Evolutionary conservation across 2,329 filamentous ascomycete genomes (phyloP).

Genomic region (Fusarium illudens): DNA sequence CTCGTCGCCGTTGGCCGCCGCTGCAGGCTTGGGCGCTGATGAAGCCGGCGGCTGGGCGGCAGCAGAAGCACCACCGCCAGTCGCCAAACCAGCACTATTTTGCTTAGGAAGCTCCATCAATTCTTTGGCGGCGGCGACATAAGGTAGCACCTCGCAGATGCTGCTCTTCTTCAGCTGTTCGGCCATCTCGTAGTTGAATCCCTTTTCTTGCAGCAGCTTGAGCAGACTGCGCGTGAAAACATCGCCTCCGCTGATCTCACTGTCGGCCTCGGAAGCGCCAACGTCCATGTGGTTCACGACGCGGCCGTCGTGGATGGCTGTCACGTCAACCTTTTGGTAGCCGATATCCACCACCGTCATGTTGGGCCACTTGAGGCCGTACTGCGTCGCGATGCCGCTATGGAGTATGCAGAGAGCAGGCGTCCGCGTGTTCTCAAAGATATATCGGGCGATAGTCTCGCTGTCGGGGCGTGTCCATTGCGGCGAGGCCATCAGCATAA

Average conservation of each 20-base stretch:
- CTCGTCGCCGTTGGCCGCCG: conserved; percentile 51
- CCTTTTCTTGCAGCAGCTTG: conserved; percentile 68
- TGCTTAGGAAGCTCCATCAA: conserved; percentile 61
- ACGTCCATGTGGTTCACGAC: conserved; percentile 73
- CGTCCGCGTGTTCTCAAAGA: conserved; percentile 97
- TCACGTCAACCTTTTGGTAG: conserved; percentile 90
- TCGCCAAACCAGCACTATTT: conserved; percentile 43
- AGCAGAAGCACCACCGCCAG: conserved; percentile 9
- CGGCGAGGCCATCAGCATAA: conserved; percentile 88
- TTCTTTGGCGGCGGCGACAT: conserved; percentile 54
- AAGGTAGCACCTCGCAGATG: conserved; percentile 73
- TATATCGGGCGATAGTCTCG: conserved; percentile 88
- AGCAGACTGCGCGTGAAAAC: conserved; percentile 80
- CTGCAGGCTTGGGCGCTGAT: conserved; percentile 47
- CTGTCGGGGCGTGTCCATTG: conserved; percentile 89
- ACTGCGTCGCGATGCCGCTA: conserved; percentile 85
- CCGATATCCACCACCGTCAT: conserved; percentile 93
- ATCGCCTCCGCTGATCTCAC: conserved; percentile 78
- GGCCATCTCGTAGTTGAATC: conserved; percentile 71
- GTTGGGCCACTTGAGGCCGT: conserved; percentile 77
- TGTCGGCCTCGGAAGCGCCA: conserved; percentile 62
- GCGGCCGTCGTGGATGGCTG: conserved; percentile 84
- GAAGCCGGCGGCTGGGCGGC: conserved; percentile 45
- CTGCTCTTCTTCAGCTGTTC: conserved; percentile 74
- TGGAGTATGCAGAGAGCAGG: conserved; percentile 92